A percentile compares a stretch with the other conserved stretches of the same genome.
Evolutionary conservation across 2,329 filamentous ascomycete genomes (phyloP).

Genomic region (Pseudopithomyces maydicus): DNA sequence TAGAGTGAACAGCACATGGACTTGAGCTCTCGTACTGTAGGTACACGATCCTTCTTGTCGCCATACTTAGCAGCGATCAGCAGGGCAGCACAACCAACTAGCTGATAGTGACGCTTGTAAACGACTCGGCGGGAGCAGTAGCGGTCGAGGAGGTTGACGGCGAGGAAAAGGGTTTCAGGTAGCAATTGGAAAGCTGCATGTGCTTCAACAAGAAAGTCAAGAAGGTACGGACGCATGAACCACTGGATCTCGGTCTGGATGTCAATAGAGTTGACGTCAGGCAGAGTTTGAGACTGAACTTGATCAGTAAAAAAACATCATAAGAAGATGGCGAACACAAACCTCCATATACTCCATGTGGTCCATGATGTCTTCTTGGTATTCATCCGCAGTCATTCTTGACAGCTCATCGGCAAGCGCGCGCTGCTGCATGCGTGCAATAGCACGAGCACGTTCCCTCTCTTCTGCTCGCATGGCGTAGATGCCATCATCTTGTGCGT

Average conservation of each 20-base stretch:
- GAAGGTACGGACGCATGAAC: slow-evolving; percentile 98
- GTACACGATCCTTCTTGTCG: slow-evolving; percentile 98
- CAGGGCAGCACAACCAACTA: slow-evolving; percentile 93
- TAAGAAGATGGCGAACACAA: slow-evolving; percentile 33
- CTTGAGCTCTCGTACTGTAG: slow-evolving; percentile 94
- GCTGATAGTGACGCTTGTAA: slow-evolving; percentile 98
- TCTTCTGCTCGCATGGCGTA: slow-evolving; percentile 66
- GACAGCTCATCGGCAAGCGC: slow-evolving; percentile 89
- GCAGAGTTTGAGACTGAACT: slow-evolving; percentile 76
- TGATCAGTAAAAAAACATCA: slow-evolving; percentile 31
- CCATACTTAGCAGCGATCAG: slow-evolving; percentile 98
- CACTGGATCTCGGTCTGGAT: slow-evolving; percentile 99
- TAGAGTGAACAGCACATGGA: slow-evolving; percentile 99
- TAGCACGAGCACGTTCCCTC: slow-evolving; percentile 76
- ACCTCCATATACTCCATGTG: slow-evolving; percentile 97
- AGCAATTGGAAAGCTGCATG: slow-evolving; percentile 93
- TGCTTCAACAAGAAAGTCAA: slow-evolving; percentile 97
- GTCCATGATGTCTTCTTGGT: slow-evolving; percentile 89
- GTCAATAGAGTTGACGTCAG: slow-evolving; percentile 96
- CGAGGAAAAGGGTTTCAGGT: slow-evolving; percentile 93
- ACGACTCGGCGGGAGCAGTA: slow-evolving; percentile 98
- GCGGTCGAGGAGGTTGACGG: slow-evolving; percentile 93
- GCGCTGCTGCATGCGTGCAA: slow-evolving; percentile 83
- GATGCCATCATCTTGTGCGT: slow-evolving; percentile 58
- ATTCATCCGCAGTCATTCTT: slow-evolving; percentile 82